These are phyloP conservation scores for Amoebophrya sp. DNA, from an alignment of 169 alveolate genomes.

Conservation along the genomic window DNA sequence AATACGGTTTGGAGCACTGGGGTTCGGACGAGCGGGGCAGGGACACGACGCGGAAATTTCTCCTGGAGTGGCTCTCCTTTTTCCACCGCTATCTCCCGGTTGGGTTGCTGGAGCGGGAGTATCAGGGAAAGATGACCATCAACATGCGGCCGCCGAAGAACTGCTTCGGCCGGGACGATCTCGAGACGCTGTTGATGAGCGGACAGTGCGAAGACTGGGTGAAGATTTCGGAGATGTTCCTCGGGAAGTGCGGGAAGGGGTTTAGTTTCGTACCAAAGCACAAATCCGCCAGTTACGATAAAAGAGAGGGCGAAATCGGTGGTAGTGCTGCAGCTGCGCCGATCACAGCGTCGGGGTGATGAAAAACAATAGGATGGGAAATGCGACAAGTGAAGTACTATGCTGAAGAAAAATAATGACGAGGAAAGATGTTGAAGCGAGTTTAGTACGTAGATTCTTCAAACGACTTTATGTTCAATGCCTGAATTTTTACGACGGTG, in stretches of 20 bases:
- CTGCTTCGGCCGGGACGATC: conserved; percentile 60
- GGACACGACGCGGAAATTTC: conserved; percentile 57
- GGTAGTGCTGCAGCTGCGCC: no score
- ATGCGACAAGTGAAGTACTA: no score
- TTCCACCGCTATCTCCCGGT: conserved; percentile 67
- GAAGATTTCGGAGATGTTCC: conserved; percentile 60
- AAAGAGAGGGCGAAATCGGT: no score
- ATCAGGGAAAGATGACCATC: conserved; percentile 45
- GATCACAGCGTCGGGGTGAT: no score
- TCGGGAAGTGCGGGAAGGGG: conserved; percentile 63
- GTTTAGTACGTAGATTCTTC: no score
- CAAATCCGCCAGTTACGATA: conserved; percentile 50
- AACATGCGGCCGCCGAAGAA: conserved; percentile 58
- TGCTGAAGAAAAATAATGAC: no score
- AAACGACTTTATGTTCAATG: no score
- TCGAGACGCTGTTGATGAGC: conserved; percentile 59
- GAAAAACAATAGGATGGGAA: no score
- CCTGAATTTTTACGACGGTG: no score
- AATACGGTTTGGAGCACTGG: conserved; percentile 68
- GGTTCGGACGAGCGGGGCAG: conserved; percentile 68
- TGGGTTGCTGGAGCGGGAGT: conserved; percentile 53
- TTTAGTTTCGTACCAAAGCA: conserved; percentile 69
- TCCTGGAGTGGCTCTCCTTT: conserved; percentile 61
- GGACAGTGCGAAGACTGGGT: conserved; percentile 55
- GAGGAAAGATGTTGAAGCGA: no score